Base-by-base conservation (phyloP, 2,329 filamentous ascomycete genomes). In the Tolypocladium capitatum region DNA sequence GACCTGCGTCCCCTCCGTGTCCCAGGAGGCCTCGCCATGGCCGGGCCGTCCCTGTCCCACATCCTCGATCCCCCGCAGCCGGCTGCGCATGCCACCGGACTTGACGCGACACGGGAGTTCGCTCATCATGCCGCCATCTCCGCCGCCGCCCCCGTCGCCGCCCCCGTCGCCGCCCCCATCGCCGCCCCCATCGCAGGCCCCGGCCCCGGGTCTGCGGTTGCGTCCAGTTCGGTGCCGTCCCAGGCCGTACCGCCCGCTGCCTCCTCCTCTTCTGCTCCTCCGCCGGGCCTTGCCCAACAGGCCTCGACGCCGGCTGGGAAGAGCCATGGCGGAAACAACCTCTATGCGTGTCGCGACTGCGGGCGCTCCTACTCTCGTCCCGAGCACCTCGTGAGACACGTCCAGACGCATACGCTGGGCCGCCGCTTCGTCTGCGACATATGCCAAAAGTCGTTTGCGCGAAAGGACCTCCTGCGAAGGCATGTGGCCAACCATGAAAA, bases 371-470 rank as follows among this genome's bases (percentile, higher is more conserved):
- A 76, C 53, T 74, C 72, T 34, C 68, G 73, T 13, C 73, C 73
- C 3, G 74, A 76, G 56, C 73, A 76, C 54, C 69, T 76, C 11
- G 72, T 74, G 47, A 63, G 72, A 27, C 72, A 75, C 54, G 71
- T 74, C 34, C 69, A 72, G 52, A 71, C 70, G 3, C 72, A 75
- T 52, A 74, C 71, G 3, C 62, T 74, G 7, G 72, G 72, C 5
- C 71, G 73, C 45, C 68, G 72, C 30, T 75, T 75, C 54, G 57
- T 63, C 18, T 74, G 72, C 52, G 63, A 71, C 35, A 63, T 76
- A 48, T 76, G 74, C 52, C 68, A 71, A 48, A 77, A 76, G 55
- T 70, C 70, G 5, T 77, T 76, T 56, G 71, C 72, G 10, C 67
- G 74, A 20, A 74, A 73, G 48, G 73, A 77, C 55, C 64, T 77